These are phyloP conservation scores for Hyaloscypha hepaticicola DNA, from an alignment of 495 filamentous ascomycete species.

Conservation along the genomic window DNA sequence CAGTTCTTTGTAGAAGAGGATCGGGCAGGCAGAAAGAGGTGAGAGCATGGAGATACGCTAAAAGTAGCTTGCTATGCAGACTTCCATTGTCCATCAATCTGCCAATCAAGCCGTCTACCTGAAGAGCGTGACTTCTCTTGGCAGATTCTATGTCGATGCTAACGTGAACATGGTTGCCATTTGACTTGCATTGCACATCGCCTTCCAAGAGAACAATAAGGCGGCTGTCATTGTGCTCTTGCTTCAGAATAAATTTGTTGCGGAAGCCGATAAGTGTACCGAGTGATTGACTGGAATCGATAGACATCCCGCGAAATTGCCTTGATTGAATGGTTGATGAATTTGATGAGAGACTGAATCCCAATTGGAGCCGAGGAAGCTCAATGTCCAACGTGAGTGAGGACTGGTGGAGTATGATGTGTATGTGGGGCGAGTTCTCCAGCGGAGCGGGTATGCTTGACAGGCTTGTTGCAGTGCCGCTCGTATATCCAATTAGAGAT, in stretches of 20 bases:
- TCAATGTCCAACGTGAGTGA: slow-evolving; percentile 37
- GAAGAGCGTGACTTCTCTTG: slow-evolving; percentile 38
- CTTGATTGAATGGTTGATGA: slow-evolving; percentile 41
- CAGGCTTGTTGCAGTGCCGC: slow-evolving; percentile 14
- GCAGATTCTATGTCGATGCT: slow-evolving; percentile 29
- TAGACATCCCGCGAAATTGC: slow-evolving; percentile 53
- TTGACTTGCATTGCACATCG: slow-evolving; percentile 22
- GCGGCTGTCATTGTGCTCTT: slow-evolving; percentile 30
- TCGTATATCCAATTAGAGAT: slow-evolving; percentile 8
- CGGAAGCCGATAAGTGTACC: slow-evolving; percentile 53
- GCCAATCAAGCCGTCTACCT: slow-evolving; percentile 49
- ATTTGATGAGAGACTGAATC: slow-evolving; percentile 44
- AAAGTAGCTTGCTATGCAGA: slow-evolving; percentile 52
- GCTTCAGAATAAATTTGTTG: slow-evolving; percentile 51
- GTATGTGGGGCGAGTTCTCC: slow-evolving; percentile 16
- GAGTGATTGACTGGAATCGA: slow-evolving; percentile 52
- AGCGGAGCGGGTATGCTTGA: slow-evolving; percentile 23
- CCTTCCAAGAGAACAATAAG: slow-evolving; percentile 54
- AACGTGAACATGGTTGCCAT: slow-evolving; percentile 44
- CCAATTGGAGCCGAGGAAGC: slow-evolving; percentile 49
- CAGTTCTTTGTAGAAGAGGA: slow-evolving; percentile 54
- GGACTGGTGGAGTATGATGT: slow-evolving; percentile 9
- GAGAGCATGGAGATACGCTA: slow-evolving; percentile 59
- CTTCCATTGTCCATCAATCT: slow-evolving; percentile 50
- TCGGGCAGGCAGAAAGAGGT: slow-evolving; percentile 61